Evolutionary conservation across 495 filamentous ascomycete genomes (phyloP), one percentile per base, ranked within the genome.

Genomic region (Lasiosphaeriaceae sp.): DNA sequence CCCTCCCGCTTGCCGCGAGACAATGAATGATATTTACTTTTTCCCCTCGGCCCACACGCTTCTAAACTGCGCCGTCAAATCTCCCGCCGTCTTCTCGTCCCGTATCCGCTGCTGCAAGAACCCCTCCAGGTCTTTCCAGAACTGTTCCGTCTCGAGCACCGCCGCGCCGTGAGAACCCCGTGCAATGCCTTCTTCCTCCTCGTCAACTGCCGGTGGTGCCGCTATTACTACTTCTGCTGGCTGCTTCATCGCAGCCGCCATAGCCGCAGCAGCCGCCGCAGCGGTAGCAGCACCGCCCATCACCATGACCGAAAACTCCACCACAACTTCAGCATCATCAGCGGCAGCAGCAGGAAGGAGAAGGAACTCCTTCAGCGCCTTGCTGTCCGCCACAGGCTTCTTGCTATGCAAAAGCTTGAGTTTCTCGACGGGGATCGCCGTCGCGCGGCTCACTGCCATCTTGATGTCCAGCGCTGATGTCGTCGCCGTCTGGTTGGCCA

Each of bases 261-360:
- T n/a, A n/a, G n/a, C n/a, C n/a, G n/a, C n/a, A n/a, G n/a, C n/a
- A n/a, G n/a, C n/a, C n/a, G n/a, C n/a, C n/a, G n/a, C n/a, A n/a
- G n/a, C n/a, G n/a, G n/a, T n/a, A n/a, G n/a, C 77, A 19, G 77
- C 83, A 11, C 83, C 85, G 16, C 87, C 90, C 62, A 97, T 86
- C 22, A 96, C 76, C 94, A 98, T 96, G 26, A 96, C 79, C 0
- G 80, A 83, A 52, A 97, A 83, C 74, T 94, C 90, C 5, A 88
- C 79, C 29, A 73, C 79, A 6, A 82, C 66, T 2, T 61, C 66
- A 2, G 59, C 73, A 5, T 72, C 74, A 0, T 64, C 68, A 1
- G n/a, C 43, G 7, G 4, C 3, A 34, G 9, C 11, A 17, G 21
- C 12, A 22, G 47, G 1, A 14, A 37, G 3, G 1, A 12, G 1